phyloP scores from a whole-genome alignment of 345 rosid genomes.

The Linum trigynum region DNA sequence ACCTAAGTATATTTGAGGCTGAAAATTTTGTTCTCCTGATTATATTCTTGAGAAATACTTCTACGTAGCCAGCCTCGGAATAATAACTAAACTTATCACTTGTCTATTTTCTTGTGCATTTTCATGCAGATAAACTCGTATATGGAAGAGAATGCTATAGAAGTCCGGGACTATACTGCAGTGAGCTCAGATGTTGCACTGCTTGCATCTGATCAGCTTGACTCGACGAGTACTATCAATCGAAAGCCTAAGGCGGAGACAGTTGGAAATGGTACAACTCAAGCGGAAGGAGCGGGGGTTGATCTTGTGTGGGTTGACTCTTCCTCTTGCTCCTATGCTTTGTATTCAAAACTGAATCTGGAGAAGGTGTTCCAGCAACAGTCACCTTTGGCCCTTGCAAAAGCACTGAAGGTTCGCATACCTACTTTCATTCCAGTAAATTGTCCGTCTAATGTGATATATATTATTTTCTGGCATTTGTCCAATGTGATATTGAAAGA shows the following conservation, averaged over 20 bases:
- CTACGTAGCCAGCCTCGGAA: not conserved
- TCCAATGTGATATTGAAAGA: not conserved
- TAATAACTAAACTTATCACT: not conserved
- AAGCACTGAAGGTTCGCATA: constrained; percentile 74
- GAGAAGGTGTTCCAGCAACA: constrained; percentile 60
- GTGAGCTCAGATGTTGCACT: constrained; percentile 59
- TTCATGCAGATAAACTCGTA: constrained; percentile 39
- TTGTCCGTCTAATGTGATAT: not conserved
- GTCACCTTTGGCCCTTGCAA: constrained; percentile 85
- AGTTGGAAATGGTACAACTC: constrained; percentile 12
- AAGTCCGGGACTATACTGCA: constrained; percentile 54
- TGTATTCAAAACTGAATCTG: constrained; percentile 65
- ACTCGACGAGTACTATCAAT: constrained; percentile 22
- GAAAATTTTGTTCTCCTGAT: no score
- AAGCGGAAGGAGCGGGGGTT: constrained; percentile 22
- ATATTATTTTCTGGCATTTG: not conserved
- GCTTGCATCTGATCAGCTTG: constrained; percentile 56
- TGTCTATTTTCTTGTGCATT: not conserved
- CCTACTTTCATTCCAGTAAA: constrained; percentile 1
- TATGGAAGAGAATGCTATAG: constrained; percentile 49
- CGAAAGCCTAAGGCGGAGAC: not conserved
- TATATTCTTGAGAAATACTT: not conserved
- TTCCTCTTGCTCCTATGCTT: constrained; percentile 76
- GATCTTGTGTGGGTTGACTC: constrained; percentile 75
- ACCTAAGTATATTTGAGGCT: no score